Conservation (phyloP, 805 yeast genomes). For the Millerozyma miso region DNA sequence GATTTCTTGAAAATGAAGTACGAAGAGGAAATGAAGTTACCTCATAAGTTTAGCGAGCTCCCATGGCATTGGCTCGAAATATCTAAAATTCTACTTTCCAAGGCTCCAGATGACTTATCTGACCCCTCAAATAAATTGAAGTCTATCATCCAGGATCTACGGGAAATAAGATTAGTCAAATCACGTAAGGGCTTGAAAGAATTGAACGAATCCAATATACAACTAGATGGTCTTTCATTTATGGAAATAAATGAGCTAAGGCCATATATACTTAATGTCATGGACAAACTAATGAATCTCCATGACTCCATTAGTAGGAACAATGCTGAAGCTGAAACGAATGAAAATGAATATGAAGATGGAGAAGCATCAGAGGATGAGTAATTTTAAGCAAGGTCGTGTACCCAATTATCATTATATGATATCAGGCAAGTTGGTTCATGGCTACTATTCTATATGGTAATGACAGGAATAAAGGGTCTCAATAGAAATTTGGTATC, state of each 20-base stretch:
- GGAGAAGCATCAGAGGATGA: conserved; percentile 7
- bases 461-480: conserved; percentile 12
- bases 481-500: conserved; percentile 32
- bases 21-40: conserved; percentile 60
- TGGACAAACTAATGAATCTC: conserved; percentile 69
- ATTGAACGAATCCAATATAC: conserved; percentile 78
- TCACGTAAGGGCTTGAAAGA: conserved; percentile 74
- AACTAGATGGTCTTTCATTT: conserved; percentile 74
- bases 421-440: not conserved
- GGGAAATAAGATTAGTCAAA: conserved; percentile 79
- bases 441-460: not conserved
- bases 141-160: conserved; percentile 70
- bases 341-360: conserved; percentile 10
- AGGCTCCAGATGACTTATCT: conserved; percentile 73
- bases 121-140: conserved; percentile 71
- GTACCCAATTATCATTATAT: no score
- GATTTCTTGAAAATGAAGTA: conserved; percentile 51
- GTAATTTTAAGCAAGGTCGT: not conserved
- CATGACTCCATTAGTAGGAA: conserved; percentile 28
- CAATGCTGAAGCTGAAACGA: conserved; percentile 13
- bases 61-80: conserved; percentile 91
- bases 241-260: conserved; percentile 86
- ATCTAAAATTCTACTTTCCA: conserved; percentile 61
- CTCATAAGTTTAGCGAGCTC: conserved; percentile 58
- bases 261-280: conserved; percentile 73